Base-by-base conservation (phyloP, 2,329 filamentous ascomycete genomes). In the Thermoascus crustaceus region DNA sequence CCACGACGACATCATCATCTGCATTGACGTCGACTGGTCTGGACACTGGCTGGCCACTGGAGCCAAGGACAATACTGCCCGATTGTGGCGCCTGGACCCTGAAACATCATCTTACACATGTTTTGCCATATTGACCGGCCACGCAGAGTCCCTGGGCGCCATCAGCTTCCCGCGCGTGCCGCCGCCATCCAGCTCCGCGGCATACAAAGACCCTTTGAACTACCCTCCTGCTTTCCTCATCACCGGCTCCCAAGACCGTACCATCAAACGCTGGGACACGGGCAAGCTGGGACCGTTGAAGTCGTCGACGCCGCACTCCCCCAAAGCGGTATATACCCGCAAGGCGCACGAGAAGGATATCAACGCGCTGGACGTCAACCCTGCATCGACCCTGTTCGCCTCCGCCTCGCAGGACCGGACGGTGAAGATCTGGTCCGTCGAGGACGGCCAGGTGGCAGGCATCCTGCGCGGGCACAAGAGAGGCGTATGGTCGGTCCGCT, bases 341-440 rank as follows among this genome's bases (percentile, higher is more conserved):
- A 94, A 95, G 61, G 91, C 91, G 1, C 91, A 98, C 61, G 91
- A 98, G 55, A 98, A 98, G 58, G 91, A 98, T 48, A 98, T 98
- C 63, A 98, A 98, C 51, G 87, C 91, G 2, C 75, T 98, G 33
- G 86, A 93, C 45, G 72, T 91, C 7, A 85, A 87, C 44, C 73
- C 78, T 14, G 71, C 75, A 1, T 77, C 76, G 4, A 76, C 79
- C n/a, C 64, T 95, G 1, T 96, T 98, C 54, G 93, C 89, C 3
- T 95, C 91, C 1, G 89, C 91, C 19, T 96, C 89, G 4, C 91
- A 98, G 63, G 91, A 98, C 58, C 85, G 87, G 47, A 93, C 86
- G 0, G 87, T 96, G 47, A 98, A 96, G 66, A 91, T 98, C 40
- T 98, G 89, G 83, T 91, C 88, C 5, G 73, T 82, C 5, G 81